A percentile compares a stretch with the other conserved stretches of the same genome.
Evolutionary conservation across 2,329 filamentous ascomycete genomes (phyloP).

Genomic region (Hymenoscyphus salicellus): DNA sequence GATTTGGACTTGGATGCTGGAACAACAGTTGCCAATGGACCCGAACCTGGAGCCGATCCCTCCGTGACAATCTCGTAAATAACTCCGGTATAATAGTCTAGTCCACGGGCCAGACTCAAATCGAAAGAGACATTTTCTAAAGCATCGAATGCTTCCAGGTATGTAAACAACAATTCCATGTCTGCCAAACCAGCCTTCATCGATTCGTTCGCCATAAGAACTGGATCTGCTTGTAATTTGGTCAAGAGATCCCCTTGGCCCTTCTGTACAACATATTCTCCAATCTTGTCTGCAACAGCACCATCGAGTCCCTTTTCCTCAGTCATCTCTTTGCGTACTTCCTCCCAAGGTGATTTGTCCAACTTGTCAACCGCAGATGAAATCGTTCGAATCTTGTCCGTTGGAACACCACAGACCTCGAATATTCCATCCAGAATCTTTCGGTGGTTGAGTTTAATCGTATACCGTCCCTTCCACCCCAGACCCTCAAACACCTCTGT

Average conservation of each 20-base stretch:
- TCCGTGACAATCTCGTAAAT: slow-evolving; percentile 79
- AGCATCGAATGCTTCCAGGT: slow-evolving; percentile 74
- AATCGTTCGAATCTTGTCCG: slow-evolving; percentile 83
- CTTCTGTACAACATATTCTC: slow-evolving; percentile 76
- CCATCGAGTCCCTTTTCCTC: slow-evolving; percentile 80
- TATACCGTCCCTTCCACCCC: slow-evolving; percentile 62
- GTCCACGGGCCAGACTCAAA: slow-evolving; percentile 80
- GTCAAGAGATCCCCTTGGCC: slow-evolving; percentile 72
- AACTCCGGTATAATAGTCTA: slow-evolving; percentile 82
- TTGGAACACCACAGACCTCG: slow-evolving; percentile 82
- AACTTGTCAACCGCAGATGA: slow-evolving; percentile 94
- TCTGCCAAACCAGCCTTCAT: slow-evolving; percentile 79
- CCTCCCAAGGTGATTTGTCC: slow-evolving; percentile 86
- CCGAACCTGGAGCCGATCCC: slow-evolving; percentile 71
- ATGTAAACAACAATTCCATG: slow-evolving; percentile 75
- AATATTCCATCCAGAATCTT: slow-evolving; percentile 93
- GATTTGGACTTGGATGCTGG: slow-evolving; percentile 39
- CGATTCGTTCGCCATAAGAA: slow-evolving; percentile 66
- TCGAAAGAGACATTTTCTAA: slow-evolving; percentile 80
- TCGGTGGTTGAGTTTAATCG: slow-evolving; percentile 92
- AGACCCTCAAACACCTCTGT: slow-evolving; percentile 82
- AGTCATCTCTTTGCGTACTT: slow-evolving; percentile 89
- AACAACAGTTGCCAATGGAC: slow-evolving; percentile 46
- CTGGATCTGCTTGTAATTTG: slow-evolving; percentile 64
- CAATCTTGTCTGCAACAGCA: slow-evolving; percentile 81